Evolutionary conservation across 768 basidiomycete genomes (phyloP).

Genomic region (Trametes punicea): DNA sequence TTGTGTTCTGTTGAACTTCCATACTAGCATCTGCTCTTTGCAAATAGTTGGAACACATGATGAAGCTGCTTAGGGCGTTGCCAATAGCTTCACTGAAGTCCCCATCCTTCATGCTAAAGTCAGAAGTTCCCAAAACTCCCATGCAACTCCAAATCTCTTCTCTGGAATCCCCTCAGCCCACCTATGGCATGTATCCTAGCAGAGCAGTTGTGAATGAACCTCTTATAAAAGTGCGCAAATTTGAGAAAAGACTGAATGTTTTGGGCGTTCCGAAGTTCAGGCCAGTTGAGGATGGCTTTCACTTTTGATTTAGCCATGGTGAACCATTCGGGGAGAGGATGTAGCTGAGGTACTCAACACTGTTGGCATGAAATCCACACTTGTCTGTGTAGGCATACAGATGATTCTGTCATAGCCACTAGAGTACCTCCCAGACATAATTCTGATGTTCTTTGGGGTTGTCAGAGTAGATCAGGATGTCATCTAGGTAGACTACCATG

Average conservation of each 20-base stretch:
- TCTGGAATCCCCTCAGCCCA: too few species aligned
- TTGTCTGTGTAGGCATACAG: constrained; percentile 33
- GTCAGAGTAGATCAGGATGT: constrained; percentile 17
- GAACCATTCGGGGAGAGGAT: constrained; percentile 32
- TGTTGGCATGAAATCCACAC: constrained; percentile 34
- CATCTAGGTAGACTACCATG: constrained; percentile 14
- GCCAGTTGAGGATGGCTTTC: constrained; percentile 31
- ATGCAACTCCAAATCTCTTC: too few species aligned
- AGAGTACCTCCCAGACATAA: constrained; percentile 19
- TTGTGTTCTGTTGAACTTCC: too few species aligned
- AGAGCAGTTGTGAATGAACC: too few species aligned
- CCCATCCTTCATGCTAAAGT: too few species aligned
- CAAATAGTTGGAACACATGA: too few species aligned
- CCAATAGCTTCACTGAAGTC: too few species aligned
- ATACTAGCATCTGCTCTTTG: too few species aligned
- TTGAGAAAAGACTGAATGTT: constrained; percentile 33
- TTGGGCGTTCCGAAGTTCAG: constrained; percentile 22
- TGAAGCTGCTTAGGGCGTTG: too few species aligned
- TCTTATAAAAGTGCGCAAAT: constrained; percentile 36
- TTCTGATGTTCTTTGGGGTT: constrained; percentile 17
- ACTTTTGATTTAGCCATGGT: constrained; percentile 42
- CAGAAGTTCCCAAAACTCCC: too few species aligned
- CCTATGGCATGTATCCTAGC: too few species aligned
- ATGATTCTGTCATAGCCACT: constrained; percentile 28
- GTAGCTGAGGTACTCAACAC: constrained; percentile 42